These are phyloP conservation scores for Firmiana major DNA, from an alignment of 345 rosid genomes.

Conservation along the genomic window DNA sequence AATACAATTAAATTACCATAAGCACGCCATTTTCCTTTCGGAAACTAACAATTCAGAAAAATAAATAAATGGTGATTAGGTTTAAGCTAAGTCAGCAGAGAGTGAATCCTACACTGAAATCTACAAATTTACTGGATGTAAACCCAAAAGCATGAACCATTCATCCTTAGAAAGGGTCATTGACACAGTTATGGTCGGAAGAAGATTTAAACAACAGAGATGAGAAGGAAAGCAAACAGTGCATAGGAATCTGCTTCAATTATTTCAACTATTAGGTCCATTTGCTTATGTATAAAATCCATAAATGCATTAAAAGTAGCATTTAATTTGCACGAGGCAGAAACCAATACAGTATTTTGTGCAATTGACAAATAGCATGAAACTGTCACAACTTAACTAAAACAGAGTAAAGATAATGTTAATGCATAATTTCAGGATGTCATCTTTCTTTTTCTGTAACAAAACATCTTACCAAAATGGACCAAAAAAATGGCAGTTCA, in stretches of 20 bases:
- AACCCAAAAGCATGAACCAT: not conserved
- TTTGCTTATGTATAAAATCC: not conserved
- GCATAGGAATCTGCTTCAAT: not conserved
- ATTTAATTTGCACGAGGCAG: not conserved
- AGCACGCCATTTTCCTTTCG: not conserved
- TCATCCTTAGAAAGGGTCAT: not conserved
- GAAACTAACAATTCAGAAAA: not conserved
- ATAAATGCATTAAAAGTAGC: not conserved
- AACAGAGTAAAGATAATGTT: not conserved
- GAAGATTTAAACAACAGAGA: not conserved
- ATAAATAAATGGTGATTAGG: not conserved
- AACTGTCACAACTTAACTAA: not conserved
- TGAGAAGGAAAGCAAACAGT: not conserved
- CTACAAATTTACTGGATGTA: not conserved
- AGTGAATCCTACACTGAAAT: not conserved
- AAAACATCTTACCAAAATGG: not conserved
- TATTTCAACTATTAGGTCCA: not conserved
- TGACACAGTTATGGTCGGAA: not conserved
- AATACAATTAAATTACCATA: not conserved
- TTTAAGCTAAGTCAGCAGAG: not conserved
- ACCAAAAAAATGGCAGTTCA: not conserved
- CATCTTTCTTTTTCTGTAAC: not conserved
- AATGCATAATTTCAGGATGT: not conserved
- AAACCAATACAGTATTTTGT: not conserved
- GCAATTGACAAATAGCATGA: not conserved